These are phyloP conservation scores for Leucosporidium scottii DNA, from an alignment of 768 basidiomycete species.

Conservation along the genomic window DNA sequence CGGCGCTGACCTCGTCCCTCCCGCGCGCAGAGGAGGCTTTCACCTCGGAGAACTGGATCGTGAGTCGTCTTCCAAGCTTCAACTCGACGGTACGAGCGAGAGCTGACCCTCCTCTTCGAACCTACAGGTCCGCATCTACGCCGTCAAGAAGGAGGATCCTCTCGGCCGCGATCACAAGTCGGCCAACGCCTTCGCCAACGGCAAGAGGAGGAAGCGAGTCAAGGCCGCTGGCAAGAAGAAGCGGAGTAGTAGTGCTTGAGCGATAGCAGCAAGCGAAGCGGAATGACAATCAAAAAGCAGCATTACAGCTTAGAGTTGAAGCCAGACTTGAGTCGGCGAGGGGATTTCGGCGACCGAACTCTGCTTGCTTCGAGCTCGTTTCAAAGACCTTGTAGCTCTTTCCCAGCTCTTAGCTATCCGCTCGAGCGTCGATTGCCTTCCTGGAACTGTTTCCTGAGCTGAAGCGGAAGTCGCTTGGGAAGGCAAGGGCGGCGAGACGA, in stretches of 20 bases:
- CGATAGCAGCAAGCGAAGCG: too few relatives aligned
- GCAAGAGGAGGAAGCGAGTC: slow-evolving; percentile 73
- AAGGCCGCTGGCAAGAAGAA: slow-evolving; percentile 1
- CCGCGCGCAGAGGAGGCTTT: slow-evolving; percentile 78
- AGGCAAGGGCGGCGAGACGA: too few relatives aligned
- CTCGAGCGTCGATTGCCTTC: too few relatives aligned
- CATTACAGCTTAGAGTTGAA: too few relatives aligned
- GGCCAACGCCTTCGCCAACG: slow-evolving; percentile 73
- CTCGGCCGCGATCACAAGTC: slow-evolving; percentile 83
- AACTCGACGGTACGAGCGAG: neutral
- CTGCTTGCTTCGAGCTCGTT: too few relatives aligned
- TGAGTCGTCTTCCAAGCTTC: slow-evolving; percentile 44
- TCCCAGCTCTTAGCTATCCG: too few relatives aligned
- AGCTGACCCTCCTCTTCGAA: neutral
- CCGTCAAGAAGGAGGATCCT: slow-evolving; percentile 87
- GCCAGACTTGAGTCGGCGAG: too few relatives aligned
- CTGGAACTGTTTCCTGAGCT: too few relatives aligned
- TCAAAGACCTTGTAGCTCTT: too few relatives aligned
- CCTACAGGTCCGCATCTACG: slow-evolving; percentile 76
- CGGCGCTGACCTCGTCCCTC: slow-evolving; percentile 1
- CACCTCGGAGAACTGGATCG: slow-evolving; percentile 99
- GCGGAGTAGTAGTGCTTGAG: neutral
- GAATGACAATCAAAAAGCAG: too few relatives aligned
- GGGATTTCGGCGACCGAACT: too few relatives aligned
- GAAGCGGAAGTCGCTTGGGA: too few relatives aligned